Evolutionary conservation across 176 grass and related monocot species (phyloP).

Genomic region (Echinochloa phyllopogon): DNA sequence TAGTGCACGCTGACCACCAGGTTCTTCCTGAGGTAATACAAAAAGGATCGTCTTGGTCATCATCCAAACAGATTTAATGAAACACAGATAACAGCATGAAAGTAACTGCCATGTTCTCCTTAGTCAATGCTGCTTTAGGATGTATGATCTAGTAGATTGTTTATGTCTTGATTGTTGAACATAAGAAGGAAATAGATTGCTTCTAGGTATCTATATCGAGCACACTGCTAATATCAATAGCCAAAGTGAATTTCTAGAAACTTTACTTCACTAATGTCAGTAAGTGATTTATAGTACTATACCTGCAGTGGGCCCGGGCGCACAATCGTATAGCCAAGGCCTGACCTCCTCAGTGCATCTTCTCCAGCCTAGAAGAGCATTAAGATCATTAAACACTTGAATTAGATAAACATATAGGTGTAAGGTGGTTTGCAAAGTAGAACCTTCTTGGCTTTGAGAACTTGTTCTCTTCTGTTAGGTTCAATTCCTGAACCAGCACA

Average conservation of each 20-base stretch:
- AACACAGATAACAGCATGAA: not conserved
- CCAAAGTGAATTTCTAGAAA: conserved; percentile 13
- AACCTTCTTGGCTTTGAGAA: conserved; percentile 99
- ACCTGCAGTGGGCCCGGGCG: conserved; percentile 92
- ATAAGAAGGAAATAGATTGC: not conserved
- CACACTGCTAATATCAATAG: not conserved
- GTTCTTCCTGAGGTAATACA: conserved; percentile 83
- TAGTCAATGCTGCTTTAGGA: conserved; percentile 2
- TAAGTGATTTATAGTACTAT: conserved; percentile 36
- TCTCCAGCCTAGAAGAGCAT: conserved; percentile 75
- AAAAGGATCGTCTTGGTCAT: not conserved
- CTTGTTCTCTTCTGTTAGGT: conserved; percentile 84
- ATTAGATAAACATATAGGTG: conserved; percentile 16
- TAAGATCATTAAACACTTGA: conserved; percentile 34
- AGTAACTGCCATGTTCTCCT: not conserved
- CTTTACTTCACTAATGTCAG: not conserved
- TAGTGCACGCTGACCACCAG: conserved; percentile 93
- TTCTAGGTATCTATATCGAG: not conserved
- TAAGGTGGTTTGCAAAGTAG: conserved; percentile 25
- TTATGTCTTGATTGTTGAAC: conserved; percentile 6
- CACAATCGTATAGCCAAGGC: conserved; percentile 96
- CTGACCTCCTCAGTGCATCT: conserved; percentile 90
- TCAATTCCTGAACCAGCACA: conserved; percentile 95
- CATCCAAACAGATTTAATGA: not conserved
- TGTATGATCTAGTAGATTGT: not conserved